Conservation (phyloP, 2,329 filamentous ascomycete species). For the Talaromyces sp. region DNA sequence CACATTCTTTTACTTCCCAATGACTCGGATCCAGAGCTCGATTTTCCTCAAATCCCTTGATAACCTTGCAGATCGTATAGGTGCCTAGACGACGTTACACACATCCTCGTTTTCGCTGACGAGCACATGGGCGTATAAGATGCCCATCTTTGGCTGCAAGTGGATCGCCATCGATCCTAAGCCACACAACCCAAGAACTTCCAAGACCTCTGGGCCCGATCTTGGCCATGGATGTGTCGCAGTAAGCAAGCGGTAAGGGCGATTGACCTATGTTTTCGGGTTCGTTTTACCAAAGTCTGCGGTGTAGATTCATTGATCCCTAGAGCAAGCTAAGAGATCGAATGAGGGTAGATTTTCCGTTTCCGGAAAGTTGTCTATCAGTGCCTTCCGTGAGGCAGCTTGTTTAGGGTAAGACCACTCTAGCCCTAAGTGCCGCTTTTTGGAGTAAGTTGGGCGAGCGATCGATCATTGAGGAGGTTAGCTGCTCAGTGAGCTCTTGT, state of each 20-base stretch:
- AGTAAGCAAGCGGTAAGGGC: not conserved
- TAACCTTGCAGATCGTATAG: not conserved
- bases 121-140: constrained; percentile 1
- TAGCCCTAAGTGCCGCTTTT: not conserved
- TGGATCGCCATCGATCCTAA: not conserved
- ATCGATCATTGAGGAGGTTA: not conserved
- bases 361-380: not conserved
- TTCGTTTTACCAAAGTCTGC: not conserved
- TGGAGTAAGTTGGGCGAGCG: not conserved
- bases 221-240: not conserved
- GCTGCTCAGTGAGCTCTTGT: not conserved
- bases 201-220: not conserved
- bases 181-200: constrained; percentile 1
- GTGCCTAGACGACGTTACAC: not conserved
- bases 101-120: not conserved
- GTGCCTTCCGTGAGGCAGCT: not conserved
- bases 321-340: not conserved
- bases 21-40: not conserved
- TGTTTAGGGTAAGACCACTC: not conserved
- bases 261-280: not conserved
- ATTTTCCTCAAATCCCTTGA: not conserved
- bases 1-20: not conserved
- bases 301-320: not conserved
- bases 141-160: not conserved
- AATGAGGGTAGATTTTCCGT: not conserved